Conservation (phyloP, 805 yeast species). For the Wickerhamiella lipophila region DNA sequence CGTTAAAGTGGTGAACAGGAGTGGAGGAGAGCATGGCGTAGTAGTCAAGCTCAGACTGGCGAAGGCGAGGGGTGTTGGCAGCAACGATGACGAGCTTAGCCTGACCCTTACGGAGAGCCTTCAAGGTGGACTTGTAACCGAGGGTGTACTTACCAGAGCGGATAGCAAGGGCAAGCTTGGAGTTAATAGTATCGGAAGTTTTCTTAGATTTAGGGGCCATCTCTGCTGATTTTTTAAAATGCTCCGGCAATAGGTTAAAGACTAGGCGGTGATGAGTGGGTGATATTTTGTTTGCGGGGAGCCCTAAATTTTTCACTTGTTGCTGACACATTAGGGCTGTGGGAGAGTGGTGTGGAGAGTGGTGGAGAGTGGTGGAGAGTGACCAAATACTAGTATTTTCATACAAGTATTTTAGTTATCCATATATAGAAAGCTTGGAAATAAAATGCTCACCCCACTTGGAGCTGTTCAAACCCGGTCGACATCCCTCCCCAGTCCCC, state of each 20-base stretch:
- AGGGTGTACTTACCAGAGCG: constrained; percentile 99
- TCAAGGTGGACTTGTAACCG: constrained; percentile 98
- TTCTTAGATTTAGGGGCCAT: constrained; percentile 97
- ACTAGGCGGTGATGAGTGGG: constrained; percentile 2
- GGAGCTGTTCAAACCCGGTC: no score
- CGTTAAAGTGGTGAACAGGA: constrained; percentile 95
- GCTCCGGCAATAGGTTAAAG: constrained; percentile 69
- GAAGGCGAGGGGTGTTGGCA: constrained; percentile 98
- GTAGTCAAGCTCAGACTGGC: constrained; percentile 99
- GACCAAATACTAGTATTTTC: no score
- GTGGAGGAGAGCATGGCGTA: constrained; percentile 99
- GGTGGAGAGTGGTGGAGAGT: neutral
- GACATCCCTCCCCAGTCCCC: neutral
- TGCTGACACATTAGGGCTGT: constrained; percentile 1
- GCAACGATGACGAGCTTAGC: constrained; percentile 97
- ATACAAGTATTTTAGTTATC: no score
- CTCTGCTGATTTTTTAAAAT: constrained; percentile 72
- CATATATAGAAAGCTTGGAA: no score
- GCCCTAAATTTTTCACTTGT: constrained; percentile 12
- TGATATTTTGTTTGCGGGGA: neutral
- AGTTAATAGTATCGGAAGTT: constrained; percentile 87
- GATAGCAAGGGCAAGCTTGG: constrained; percentile 94
- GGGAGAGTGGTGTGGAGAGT: neutral
- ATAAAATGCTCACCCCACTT: no score
- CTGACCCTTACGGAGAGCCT: constrained; percentile 97